Percentiles rank a stretch among this genome's conserved stretches.
These are phyloP conservation scores for Monosporascus sp. DNA, from an alignment of 2,329 filamentous ascomycete species.

Conservation along the genomic window DNA sequence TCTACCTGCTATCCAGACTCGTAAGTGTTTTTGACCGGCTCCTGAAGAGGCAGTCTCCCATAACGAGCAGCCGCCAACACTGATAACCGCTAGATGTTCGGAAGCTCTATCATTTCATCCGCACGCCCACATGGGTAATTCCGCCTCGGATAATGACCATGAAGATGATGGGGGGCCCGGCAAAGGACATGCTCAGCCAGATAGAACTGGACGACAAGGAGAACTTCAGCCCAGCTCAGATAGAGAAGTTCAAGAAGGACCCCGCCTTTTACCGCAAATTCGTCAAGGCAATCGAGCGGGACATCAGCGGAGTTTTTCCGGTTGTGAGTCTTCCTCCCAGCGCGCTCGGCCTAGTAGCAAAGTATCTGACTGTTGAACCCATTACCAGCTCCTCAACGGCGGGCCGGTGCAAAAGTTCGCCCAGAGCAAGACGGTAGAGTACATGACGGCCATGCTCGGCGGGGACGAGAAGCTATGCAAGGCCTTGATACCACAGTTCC, in stretches of 20 bases:
- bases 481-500: constrained; percentile 43
- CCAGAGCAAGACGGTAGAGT: constrained; percentile 34
- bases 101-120: constrained; percentile 35
- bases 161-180: constrained; percentile 31
- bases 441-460: constrained; percentile 42
- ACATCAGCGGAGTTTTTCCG: constrained; percentile 37
- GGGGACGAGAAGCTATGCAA: constrained; percentile 44
- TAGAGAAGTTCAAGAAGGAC: constrained; percentile 41
- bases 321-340: constrained; percentile 25
- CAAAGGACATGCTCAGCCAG: constrained; percentile 29
- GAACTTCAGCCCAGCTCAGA: constrained; percentile 37
- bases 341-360: not conserved
- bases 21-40: constrained; percentile 18
- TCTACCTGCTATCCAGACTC: constrained; percentile 41
- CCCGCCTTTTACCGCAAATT: constrained; percentile 41
- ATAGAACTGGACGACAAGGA: constrained; percentile 37
- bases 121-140: constrained; percentile 38
- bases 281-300: constrained; percentile 39
- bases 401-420: constrained; percentile 37
- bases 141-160: constrained; percentile 32
- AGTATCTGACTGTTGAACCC: constrained; percentile 3
- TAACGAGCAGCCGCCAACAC: not conserved
- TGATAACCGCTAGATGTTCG: constrained; percentile 25
- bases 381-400: constrained; percentile 31
- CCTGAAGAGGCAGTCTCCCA: not conserved